phyloP scores from a whole-genome alignment of 2,329 filamentous ascomycete genomes.

The Colletotrichum costaricense region DNA sequence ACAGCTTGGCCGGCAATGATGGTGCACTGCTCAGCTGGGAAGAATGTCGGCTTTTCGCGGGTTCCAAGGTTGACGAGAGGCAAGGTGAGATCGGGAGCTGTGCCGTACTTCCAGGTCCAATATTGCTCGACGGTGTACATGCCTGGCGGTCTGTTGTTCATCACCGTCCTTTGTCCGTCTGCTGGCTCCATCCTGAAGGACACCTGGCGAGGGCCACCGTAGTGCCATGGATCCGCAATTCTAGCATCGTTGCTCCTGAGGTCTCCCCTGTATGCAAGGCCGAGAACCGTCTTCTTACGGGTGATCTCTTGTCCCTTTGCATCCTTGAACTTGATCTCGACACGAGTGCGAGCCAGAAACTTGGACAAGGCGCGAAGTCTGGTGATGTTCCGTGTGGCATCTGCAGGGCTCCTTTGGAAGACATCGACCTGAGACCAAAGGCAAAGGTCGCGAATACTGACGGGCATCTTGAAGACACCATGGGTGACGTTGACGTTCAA shows the following conservation, averaged over 20 bases:
- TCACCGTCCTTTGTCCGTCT: slow-evolving; percentile 37
- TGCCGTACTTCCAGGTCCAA: slow-evolving; percentile 48
- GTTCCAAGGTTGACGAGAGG: slow-evolving; percentile 77
- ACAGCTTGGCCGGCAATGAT: slow-evolving; percentile 74
- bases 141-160: slow-evolving; percentile 34
- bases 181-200: slow-evolving; percentile 44
- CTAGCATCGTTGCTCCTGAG: neutral
- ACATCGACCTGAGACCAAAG: slow-evolving; percentile 24
- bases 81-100: slow-evolving; percentile 37
- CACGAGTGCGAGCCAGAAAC: slow-evolving; percentile 52
- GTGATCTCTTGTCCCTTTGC: slow-evolving; percentile 34
- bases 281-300: slow-evolving; percentile 41
- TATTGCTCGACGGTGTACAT: slow-evolving; percentile 55
- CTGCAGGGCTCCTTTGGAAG: slow-evolving; percentile 10
- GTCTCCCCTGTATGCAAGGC: slow-evolving; percentile 38
- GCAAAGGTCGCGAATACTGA: slow-evolving; percentile 44
- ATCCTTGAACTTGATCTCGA: slow-evolving; percentile 46
- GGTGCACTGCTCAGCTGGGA: slow-evolving; percentile 74
- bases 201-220: slow-evolving; percentile 42
- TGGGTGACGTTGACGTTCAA: slow-evolving; percentile 68
- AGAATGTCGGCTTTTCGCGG: slow-evolving; percentile 66
- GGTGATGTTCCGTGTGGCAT: neutral
- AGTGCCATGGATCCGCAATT: slow-evolving; percentile 23
- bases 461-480: slow-evolving; percentile 59
- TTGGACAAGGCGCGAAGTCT: slow-evolving; percentile 47